phyloP scores from a whole-genome alignment of 352 stramenopile genomes.

The Globisporangium apiculatum region DNA sequence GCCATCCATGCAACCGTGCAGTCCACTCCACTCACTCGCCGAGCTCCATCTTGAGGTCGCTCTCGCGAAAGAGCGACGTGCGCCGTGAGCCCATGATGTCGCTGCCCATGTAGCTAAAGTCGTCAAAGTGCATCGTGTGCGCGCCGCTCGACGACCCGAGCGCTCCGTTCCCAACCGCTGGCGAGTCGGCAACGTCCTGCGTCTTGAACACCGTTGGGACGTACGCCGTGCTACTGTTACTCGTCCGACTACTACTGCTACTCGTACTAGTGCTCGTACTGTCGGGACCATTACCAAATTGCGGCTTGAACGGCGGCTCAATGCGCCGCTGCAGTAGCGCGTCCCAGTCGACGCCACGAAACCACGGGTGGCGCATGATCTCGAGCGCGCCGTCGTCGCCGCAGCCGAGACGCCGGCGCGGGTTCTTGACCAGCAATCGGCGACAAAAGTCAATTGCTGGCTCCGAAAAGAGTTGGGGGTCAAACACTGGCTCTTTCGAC shows the following conservation, averaged over 20 bases:
- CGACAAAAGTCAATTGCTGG: conserved; percentile 61
- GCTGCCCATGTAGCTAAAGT: conserved; percentile 86
- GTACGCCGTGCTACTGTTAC: conserved; percentile 41
- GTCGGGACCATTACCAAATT: conserved; percentile 23
- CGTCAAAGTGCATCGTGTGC: conserved; percentile 80
- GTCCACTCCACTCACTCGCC: conserved; percentile 27
- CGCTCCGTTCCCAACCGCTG: conserved; percentile 50
- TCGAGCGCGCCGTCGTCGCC: conserved; percentile 52
- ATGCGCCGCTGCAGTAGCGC: conserved; percentile 51
- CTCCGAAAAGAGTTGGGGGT: conserved; percentile 54
- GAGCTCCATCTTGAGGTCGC: conserved; percentile 82
- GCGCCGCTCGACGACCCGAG: conserved; percentile 45
- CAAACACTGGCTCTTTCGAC: conserved; percentile 58
- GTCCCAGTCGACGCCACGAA: conserved; percentile 73
- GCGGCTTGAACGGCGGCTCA: conserved; percentile 65
- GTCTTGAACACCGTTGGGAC: conserved; percentile 78
- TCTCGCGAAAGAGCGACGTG: conserved; percentile 77
- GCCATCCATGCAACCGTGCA: too few relatives aligned
- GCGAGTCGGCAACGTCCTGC: conserved; percentile 78
- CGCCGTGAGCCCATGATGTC: conserved; percentile 79
- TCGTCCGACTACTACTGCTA: conserved; percentile 4
- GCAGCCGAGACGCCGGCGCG: conserved; percentile 52
- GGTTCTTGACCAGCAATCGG: conserved; percentile 70
- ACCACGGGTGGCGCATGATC: conserved; percentile 83
- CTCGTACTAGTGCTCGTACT: conserved; percentile 34